These are phyloP conservation scores for Naumovozyma castellii DNA, from an alignment of 805 yeast species.

Conservation along the genomic window DNA sequence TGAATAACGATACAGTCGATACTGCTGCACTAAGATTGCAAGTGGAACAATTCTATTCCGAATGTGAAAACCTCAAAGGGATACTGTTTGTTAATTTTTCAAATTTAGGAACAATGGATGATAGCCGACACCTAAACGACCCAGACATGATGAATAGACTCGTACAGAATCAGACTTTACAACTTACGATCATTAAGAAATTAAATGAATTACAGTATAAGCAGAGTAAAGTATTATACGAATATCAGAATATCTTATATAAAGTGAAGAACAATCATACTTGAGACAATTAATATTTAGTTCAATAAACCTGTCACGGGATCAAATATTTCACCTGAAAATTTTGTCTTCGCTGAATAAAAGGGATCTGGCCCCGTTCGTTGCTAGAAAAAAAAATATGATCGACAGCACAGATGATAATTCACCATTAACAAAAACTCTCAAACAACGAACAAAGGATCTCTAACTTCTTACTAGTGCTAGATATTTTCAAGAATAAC, in stretches of 20 bases:
- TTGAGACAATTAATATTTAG: no score
- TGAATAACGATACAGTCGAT: background rate
- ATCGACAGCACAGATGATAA: no score
- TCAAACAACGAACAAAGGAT: background rate
- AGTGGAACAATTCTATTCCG: conserved; percentile 12
- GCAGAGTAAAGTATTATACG: conserved; percentile 8
- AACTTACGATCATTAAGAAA: conserved; percentile 12
- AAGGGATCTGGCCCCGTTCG: background rate
- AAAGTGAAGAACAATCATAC: no score
- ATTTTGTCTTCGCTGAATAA: background rate
- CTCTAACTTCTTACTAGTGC: no score
- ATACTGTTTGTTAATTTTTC: background rate
- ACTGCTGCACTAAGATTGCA: background rate
- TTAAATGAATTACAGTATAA: conserved; percentile 19
- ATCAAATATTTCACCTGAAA: no score
- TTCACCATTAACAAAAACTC: background rate
- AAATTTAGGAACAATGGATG: background rate
- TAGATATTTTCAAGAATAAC: no score
- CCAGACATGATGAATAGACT: background rate
- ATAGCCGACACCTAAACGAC: background rate
- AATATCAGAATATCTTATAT: background rate
- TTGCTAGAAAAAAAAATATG: background rate
- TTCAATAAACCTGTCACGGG: no score
- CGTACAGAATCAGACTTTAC: background rate
- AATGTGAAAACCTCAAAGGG: conserved; percentile 14